phyloP scores from a whole-genome alignment of 371 early-diverging fungal genomes.

The Quaeritorhiza haematococci region DNA sequence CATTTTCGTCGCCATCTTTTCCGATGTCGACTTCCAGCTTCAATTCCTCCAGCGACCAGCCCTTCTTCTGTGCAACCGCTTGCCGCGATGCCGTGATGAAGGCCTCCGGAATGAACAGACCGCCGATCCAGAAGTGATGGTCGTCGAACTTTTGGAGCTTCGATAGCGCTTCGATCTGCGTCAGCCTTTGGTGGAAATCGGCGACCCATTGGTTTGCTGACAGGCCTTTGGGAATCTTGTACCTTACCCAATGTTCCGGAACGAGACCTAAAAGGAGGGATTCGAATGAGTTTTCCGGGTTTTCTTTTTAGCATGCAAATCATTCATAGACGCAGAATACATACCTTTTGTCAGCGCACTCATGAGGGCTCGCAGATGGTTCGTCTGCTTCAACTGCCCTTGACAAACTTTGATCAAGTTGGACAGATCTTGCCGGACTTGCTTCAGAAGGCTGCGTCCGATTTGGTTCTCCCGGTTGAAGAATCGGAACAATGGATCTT shows the following conservation, averaged over 20 bases:
- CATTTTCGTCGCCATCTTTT: neutral
- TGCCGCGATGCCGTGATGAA: conserved; percentile 90
- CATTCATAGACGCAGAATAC: neutral
- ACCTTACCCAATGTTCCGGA: conserved; percentile 73
- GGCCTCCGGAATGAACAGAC: conserved; percentile 86
- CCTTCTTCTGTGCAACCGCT: conserved; percentile 59
- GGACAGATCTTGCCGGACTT: conserved; percentile 62
- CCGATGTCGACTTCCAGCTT: conserved; percentile 18
- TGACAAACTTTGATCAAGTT: conserved; percentile 62
- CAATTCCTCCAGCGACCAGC: conserved; percentile 48
- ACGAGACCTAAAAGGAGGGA: conserved; percentile 41
- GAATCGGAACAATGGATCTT: conserved; percentile 75
- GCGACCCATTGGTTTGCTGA: conserved; percentile 68
- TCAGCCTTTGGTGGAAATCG: conserved; percentile 66
- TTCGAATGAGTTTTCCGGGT: neutral
- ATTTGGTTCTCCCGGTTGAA: conserved; percentile 76
- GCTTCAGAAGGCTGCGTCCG: conserved; percentile 54
- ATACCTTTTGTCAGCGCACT: conserved; percentile 58
- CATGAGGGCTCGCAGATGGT: conserved; percentile 70
- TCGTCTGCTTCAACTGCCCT: conserved; percentile 81
- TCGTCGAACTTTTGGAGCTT: conserved; percentile 15
- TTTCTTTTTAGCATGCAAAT: too few species aligned
- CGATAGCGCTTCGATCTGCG: conserved; percentile 57
- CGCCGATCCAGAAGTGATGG: conserved; percentile 72
- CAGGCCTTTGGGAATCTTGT: conserved; percentile 61